Conservation (phyloP, 1,284 basidiomycete species). For the Leccinum pallidistipes region DNA sequence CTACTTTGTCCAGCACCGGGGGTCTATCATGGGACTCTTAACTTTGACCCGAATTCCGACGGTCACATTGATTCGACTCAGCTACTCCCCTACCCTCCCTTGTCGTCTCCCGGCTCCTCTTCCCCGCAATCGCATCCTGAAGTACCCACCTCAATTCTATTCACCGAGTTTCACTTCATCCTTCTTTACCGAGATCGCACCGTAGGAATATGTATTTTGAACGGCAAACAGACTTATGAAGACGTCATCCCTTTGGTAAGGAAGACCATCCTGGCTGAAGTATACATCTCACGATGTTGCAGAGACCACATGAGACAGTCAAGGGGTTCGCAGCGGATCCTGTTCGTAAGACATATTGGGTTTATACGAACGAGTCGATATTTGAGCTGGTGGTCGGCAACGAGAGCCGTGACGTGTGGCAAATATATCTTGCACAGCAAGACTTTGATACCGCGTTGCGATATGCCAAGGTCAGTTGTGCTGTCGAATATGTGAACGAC, state of each 20-base stretch:
- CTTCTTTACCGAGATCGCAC: slow-evolving; percentile 83
- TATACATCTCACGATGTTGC: slow-evolving; percentile 9
- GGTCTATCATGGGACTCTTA: slow-evolving; percentile 79
- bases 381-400: slow-evolving; percentile 88
- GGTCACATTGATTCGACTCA: slow-evolving; percentile 78
- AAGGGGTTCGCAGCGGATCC: slow-evolving; percentile 81
- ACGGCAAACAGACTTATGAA: slow-evolving; percentile 84
- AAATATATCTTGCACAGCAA: slow-evolving; percentile 80
- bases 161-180: slow-evolving; percentile 94
- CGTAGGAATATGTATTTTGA: slow-evolving; percentile 76
- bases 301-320: slow-evolving; percentile 76
- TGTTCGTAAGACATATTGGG: slow-evolving; percentile 84
- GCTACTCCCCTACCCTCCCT: slow-evolving; percentile 64
- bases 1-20: slow-evolving; percentile 58
- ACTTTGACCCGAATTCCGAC: slow-evolving; percentile 66
- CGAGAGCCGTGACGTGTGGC: slow-evolving; percentile 96
- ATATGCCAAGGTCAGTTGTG: slow-evolving; percentile 71
- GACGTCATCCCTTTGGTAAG: slow-evolving; percentile 80
- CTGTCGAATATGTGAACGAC: background rate
- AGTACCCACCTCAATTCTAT: slow-evolving; percentile 70
- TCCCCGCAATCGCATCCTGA: slow-evolving; percentile 34
- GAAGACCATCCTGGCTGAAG: background rate
- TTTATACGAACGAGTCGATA: slow-evolving; percentile 88
- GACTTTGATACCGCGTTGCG: slow-evolving; percentile 78
- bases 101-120: slow-evolving; percentile 31